phyloP scores from a whole-genome alignment of 2,329 filamentous ascomycete genomes.

The Basipetospora sp. region DNA sequence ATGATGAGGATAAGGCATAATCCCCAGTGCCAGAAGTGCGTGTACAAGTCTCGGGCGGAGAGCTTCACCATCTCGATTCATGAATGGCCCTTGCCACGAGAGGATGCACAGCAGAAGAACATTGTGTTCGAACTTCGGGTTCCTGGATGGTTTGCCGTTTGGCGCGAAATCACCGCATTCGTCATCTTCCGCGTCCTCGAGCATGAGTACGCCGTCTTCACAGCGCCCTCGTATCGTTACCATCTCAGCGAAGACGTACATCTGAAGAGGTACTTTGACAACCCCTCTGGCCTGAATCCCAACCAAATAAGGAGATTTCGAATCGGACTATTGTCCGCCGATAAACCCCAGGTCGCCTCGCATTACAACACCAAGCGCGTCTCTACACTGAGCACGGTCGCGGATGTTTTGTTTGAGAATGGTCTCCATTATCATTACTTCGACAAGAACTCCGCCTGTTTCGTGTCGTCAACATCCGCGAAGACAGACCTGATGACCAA shows the following conservation, averaged over 20 bases:
- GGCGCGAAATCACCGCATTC: conserved; percentile 33
- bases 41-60: conserved; percentile 15
- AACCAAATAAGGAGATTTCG: not conserved
- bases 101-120: conserved; percentile 21
- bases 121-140: conserved; percentile 37
- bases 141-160: conserved; percentile 26
- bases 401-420: conserved; percentile 30
- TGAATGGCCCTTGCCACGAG: conserved; percentile 40
- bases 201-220: not conserved
- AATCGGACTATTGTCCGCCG: conserved; percentile 20
- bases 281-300: not conserved
- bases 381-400: conserved; percentile 9
- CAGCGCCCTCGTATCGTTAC: too few species aligned
- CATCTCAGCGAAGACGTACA: too few species aligned
- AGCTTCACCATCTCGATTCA: conserved; percentile 29
- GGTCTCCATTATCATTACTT: conserved; percentile 26
- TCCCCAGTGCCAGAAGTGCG: conserved; percentile 23
- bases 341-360: conserved; percentile 21
- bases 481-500: conserved; percentile 9
- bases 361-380: conserved; percentile 13
- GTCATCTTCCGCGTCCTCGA: conserved; percentile 26
- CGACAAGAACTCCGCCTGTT: conserved; percentile 14
- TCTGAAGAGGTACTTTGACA: too few species aligned
- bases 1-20: conserved; percentile 8
- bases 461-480: conserved; percentile 8